Evolutionary conservation across 345 rosid genomes (phyloP).

Genomic region (Murraya paniculata): DNA sequence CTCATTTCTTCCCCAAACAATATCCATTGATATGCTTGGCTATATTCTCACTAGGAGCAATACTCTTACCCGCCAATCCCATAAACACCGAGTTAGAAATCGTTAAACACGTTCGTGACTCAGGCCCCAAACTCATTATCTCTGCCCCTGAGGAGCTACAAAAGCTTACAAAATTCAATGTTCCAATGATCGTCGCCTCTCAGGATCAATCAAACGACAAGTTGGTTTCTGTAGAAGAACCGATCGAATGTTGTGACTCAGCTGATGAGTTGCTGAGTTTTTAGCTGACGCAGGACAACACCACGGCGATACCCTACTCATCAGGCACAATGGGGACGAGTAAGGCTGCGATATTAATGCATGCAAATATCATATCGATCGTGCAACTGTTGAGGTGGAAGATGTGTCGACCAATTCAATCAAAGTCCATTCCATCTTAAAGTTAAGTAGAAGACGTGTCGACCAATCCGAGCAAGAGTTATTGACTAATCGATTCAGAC

Average conservation of each 20-base stretch:
- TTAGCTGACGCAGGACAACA: conserved; percentile 35
- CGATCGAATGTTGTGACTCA: conserved; percentile 40
- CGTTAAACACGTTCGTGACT: conserved; percentile 46
- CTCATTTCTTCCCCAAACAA: too few species aligned
- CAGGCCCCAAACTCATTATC: conserved; percentile 45
- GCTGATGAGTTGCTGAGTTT: conserved; percentile 9
- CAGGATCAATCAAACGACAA: neutral
- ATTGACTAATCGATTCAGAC: too few species aligned
- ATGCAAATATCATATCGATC: conserved; percentile 46
- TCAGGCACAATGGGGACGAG: conserved; percentile 63
- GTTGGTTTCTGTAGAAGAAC: conserved; percentile 35
- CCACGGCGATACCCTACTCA: conserved; percentile 57
- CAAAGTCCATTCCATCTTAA: too few species aligned
- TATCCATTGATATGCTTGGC: conserved; percentile 52
- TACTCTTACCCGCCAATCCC: conserved; percentile 55
- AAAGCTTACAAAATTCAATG: conserved; percentile 30
- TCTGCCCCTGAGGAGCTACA: conserved; percentile 46
- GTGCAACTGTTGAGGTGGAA: conserved; percentile 45
- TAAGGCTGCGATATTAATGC: conserved; percentile 57
- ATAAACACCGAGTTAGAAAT: conserved; percentile 48
- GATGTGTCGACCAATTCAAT: too few species aligned
- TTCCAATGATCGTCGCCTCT: conserved; percentile 33
- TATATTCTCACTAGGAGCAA: conserved; percentile 50
- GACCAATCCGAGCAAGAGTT: too few species aligned
- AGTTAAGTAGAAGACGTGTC: too few species aligned